Percentiles rank a stretch among this genome's conserved stretches.
Evolutionary conservation across 2,329 filamentous ascomycete genomes (phyloP).

Genomic region (Ceratocystis eucalypticola): DNA sequence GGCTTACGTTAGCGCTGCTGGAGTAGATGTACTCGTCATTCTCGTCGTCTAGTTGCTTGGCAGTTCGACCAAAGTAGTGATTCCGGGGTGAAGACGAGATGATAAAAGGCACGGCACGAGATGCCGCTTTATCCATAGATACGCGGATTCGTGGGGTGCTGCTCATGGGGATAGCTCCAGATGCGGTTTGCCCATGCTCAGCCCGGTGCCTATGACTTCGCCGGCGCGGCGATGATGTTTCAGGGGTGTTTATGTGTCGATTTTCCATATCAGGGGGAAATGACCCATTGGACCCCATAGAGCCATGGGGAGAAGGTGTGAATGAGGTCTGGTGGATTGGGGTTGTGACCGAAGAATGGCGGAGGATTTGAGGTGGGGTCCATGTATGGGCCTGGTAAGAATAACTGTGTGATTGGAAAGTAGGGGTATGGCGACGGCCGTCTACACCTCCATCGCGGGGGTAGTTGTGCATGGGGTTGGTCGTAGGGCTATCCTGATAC

Average conservation of each 20-base stretch:
- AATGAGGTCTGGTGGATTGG: slow-evolving; percentile 13
- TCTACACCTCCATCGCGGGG: not conserved
- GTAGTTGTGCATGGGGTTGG: slow-evolving; percentile 7
- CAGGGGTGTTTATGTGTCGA: not conserved
- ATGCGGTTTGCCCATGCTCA: slow-evolving; percentile 1
- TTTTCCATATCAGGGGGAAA: slow-evolving; percentile 10
- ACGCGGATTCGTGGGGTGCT: slow-evolving; percentile 11
- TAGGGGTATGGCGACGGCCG: not conserved
- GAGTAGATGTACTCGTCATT: slow-evolving; percentile 10
- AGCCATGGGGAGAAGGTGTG: slow-evolving; percentile 8
- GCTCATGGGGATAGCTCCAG: not conserved
- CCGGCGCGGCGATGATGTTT: slow-evolving; percentile 8
- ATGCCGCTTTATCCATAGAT: slow-evolving; percentile 2
- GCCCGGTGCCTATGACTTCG: not conserved
- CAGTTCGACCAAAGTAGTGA: not conserved
- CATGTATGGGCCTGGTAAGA: not conserved
- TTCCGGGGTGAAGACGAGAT: slow-evolving; percentile 12
- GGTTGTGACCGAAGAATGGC: slow-evolving; percentile 9
- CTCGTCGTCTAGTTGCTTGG: slow-evolving; percentile 5
- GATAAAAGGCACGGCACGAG: not conserved
- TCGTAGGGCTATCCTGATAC: not conserved
- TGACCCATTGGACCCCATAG: not conserved
- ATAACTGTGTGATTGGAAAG: not conserved
- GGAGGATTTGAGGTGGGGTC: slow-evolving; percentile 12
- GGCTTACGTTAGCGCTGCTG: not conserved